Percentiles rank a stretch among this genome's conserved stretches.
phyloP scores from a whole-genome alignment of 306 rosid genomes.

The Malus sieversii region DNA sequence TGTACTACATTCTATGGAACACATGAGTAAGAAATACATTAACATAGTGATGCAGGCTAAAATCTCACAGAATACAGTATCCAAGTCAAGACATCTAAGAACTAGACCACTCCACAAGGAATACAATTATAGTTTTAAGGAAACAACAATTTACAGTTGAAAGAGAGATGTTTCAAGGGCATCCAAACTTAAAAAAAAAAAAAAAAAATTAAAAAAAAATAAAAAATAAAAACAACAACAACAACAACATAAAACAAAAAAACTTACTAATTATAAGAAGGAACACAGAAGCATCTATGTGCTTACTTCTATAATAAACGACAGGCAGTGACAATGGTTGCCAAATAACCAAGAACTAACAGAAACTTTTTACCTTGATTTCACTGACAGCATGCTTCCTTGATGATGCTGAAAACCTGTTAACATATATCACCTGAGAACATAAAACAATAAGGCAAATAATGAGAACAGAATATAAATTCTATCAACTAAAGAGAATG shows the following conservation, averaged over 20 bases:
- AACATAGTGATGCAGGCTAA: not conserved
- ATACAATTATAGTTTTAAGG: not conserved
- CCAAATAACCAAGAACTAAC: constrained; percentile 3
- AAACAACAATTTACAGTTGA: not conserved
- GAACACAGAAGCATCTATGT: not conserved
- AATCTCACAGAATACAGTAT: not conserved
- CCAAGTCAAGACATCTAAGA: not conserved
- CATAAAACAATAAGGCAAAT: constrained; percentile 8
- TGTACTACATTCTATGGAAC: not conserved
- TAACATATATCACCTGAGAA: constrained; percentile 81
- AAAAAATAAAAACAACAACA: no score
- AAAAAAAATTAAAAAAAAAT: no score
- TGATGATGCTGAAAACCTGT: constrained; percentile 73
- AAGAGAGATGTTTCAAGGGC: not conserved
- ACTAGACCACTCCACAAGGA: not conserved
- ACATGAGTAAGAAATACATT: not conserved
- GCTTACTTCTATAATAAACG: not conserved
- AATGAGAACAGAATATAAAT: not conserved
- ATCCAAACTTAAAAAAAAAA: not conserved
- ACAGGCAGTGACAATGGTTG: not conserved
- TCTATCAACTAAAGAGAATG: not conserved
- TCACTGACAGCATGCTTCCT: constrained; percentile 73
- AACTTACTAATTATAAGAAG: not conserved
- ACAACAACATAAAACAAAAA: no score
- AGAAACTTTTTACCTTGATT: constrained; percentile 89